Conservation (phyloP, 331 rosid genomes). For the Dryas integrifolia region DNA sequence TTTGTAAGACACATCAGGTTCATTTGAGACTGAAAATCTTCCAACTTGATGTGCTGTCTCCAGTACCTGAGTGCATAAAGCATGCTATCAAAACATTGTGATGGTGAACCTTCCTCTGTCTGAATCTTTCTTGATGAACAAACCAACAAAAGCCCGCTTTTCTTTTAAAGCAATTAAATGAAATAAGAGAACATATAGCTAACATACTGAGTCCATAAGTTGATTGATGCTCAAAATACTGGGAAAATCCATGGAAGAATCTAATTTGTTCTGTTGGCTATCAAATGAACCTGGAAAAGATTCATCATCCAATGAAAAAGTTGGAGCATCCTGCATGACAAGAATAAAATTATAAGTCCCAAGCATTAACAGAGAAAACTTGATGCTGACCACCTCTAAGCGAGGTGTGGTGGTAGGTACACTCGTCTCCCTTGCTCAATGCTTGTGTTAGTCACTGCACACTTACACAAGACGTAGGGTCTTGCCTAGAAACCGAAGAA, state of each 20-base stretch:
- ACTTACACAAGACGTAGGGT: neutral
- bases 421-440: neutral
- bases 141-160: neutral
- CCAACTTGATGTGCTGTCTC: conserved; percentile 64
- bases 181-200: conserved; percentile 24
- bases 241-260: conserved; percentile 44
- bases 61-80: conserved; percentile 48
- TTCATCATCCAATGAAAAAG: conserved; percentile 57
- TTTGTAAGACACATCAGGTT: conserved; percentile 59
- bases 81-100: neutral
- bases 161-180: conserved; percentile 8
- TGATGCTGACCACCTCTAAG: neutral
- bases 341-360: conserved; percentile 23
- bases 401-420: neutral
- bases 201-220: conserved; percentile 85
- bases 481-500: neutral
- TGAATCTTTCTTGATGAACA: neutral
- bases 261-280: conserved; percentile 44
- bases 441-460: neutral
- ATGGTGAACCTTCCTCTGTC: neutral
- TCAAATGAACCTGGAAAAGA: conserved; percentile 49
- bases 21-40: conserved; percentile 52
- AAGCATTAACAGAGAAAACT: conserved; percentile 15
- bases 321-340: conserved; percentile 46
- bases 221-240: conserved; percentile 67